Conservation (phyloP, 2,329 filamentous ascomycete species). For the Aureobasidium leucospermi region DNA sequence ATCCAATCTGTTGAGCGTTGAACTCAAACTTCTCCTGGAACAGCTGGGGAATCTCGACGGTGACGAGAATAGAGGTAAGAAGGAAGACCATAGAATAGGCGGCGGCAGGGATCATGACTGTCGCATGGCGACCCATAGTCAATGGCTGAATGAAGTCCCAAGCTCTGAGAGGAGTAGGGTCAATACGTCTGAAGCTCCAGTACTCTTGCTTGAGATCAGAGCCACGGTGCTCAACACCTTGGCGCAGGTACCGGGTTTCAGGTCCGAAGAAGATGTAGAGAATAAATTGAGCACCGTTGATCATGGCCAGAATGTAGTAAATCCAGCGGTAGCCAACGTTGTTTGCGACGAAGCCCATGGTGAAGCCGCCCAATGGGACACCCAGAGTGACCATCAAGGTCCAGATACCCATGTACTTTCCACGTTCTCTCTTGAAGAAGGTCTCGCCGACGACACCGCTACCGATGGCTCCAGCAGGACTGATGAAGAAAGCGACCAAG, state of each 20-base stretch:
- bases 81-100: conserved; percentile 52
- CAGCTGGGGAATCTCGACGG: conserved; percentile 52
- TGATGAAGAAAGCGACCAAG: conserved; percentile 49
- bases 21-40: conserved; percentile 48
- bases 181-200: conserved; percentile 41
- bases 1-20: conserved; percentile 48
- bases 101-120: conserved; percentile 42
- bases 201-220: conserved; percentile 35
- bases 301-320: conserved; percentile 50
- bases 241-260: conserved; percentile 46
- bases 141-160: conserved; percentile 46
- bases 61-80: conserved; percentile 44
- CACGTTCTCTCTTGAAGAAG: conserved; percentile 48
- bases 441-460: conserved; percentile 50
- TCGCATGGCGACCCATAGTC: conserved; percentile 37
- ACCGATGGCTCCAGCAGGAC: conserved; percentile 46
- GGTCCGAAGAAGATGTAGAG: conserved; percentile 47
- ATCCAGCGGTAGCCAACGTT: conserved; percentile 51
- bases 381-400: conserved; percentile 44
- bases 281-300: conserved; percentile 48
- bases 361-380: conserved; percentile 33
- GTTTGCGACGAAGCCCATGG: conserved; percentile 40
- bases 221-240: conserved; percentile 26
- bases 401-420: conserved; percentile 50
- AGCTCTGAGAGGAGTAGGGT: conserved; percentile 40